A percentile compares a stretch with the other conserved stretches of the same genome.
Conservation (phyloP, 345 rosid genomes). For the Balakata baccata region DNA sequence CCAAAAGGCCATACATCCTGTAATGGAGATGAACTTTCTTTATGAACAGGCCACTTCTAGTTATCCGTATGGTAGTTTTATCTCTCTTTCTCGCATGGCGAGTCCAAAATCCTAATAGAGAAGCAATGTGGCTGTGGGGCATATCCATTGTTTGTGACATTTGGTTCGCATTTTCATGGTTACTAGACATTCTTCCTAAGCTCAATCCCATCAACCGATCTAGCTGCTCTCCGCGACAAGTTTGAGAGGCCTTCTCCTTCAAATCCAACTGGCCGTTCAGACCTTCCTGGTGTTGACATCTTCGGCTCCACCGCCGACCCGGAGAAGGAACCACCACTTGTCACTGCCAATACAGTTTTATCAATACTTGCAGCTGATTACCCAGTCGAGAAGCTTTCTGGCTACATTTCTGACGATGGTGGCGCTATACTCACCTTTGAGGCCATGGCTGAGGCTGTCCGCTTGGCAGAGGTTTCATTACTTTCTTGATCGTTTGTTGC, state of each 20-base stretch:
- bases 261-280: conserved; percentile 83
- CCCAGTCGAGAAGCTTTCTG: conserved; percentile 71
- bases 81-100: conserved; percentile 71
- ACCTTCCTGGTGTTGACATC: conserved; percentile 77
- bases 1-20: no score
- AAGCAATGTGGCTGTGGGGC: conserved; percentile 90
- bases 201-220: conserved; percentile 85
- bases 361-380: conserved; percentile 76
- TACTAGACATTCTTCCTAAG: conserved; percentile 77
- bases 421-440: conserved; percentile 87
- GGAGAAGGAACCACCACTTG: conserved; percentile 88
- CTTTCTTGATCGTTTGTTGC: neutral
- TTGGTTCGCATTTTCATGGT: conserved; percentile 97
- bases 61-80: conserved; percentile 46
- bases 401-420: conserved; percentile 87
- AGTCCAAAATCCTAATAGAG: conserved; percentile 65
- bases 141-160: conserved; percentile 72
- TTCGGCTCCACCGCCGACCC: conserved; percentile 93
- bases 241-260: conserved; percentile 68
- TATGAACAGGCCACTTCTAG: conserved; percentile 51
- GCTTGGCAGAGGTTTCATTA: conserved; percentile 58
- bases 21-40: neutral
- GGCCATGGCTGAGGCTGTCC: conserved; percentile 96
- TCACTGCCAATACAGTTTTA: conserved; percentile 77
- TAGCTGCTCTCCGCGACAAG: conserved; percentile 68